A percentile compares a stretch with the other conserved stretches of the same genome.
Evolutionary conservation across 1,139 yeast species (phyloP).

Genomic region (Yamadazyma aaseri): DNA sequence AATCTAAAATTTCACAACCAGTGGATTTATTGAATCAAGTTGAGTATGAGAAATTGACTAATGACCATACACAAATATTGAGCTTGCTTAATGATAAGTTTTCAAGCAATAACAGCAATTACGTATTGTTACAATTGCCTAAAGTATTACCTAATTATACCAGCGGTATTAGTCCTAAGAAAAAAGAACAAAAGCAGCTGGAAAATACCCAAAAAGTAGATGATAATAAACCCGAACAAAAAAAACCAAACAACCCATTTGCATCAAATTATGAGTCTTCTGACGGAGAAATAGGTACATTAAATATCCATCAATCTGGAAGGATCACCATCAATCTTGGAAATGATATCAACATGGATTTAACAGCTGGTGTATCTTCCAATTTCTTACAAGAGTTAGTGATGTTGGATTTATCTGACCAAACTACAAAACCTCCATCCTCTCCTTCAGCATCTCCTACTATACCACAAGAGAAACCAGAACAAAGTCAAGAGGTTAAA

Average conservation of each 20-base stretch:
- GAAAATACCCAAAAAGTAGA: slow-evolving; percentile 9
- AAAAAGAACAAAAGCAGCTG: background rate
- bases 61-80: slow-evolving; percentile 34
- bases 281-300: slow-evolving; percentile 65
- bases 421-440: no score
- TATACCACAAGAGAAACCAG: slow-evolving; percentile 19
- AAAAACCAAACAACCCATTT: slow-evolving; percentile 13
- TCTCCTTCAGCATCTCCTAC: no score
- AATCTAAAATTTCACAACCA: slow-evolving; percentile 29
- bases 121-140: slow-evolving; percentile 71
- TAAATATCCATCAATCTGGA: slow-evolving; percentile 81
- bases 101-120: slow-evolving; percentile 20
- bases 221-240: slow-evolving; percentile 6
- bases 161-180: background rate
- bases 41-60: slow-evolving; percentile 29
- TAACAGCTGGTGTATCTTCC: slow-evolving; percentile 70
- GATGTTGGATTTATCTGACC: slow-evolving; percentile 29
- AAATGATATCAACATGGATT: slow-evolving; percentile 59
- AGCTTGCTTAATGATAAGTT: slow-evolving; percentile 27
- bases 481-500: slow-evolving; percentile 6
- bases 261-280: slow-evolving; percentile 12
- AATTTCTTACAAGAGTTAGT: slow-evolving; percentile 77
- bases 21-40: slow-evolving; percentile 30
- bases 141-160: slow-evolving; percentile 57
- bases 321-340: slow-evolving; percentile 74